These are phyloP conservation scores for Ceratobasidium sp. DNA, from an alignment of 1,284 basidiomycete species.

Conservation along the genomic window DNA sequence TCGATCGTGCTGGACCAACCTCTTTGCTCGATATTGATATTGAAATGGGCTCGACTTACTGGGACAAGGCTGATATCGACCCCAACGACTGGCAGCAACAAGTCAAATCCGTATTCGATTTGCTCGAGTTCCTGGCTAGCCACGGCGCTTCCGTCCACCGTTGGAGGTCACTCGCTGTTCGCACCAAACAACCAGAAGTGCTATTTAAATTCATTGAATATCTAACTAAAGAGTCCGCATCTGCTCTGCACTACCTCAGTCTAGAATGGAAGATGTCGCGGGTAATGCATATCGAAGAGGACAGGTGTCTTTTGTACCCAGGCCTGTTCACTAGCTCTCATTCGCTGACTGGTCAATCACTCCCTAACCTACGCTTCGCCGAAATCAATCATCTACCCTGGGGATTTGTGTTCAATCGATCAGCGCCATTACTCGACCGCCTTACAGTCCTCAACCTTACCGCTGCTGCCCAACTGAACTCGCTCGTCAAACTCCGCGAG, in stretches of 20 bases:
- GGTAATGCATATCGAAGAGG: neutral
- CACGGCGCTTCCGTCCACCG: neutral
- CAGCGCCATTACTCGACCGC: slow-evolving; percentile 9
- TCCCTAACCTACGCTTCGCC: neutral
- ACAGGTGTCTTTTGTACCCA: neutral
- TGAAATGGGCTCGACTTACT: neutral
- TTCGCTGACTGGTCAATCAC: neutral
- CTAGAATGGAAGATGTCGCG: slow-evolving; percentile 4
- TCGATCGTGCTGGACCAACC: neutral
- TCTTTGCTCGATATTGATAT: neutral
- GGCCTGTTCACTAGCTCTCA: neutral
- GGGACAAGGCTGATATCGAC: neutral
- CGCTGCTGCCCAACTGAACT: neutral
- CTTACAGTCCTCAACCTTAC: slow-evolving; percentile 11
- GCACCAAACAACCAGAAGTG: neutral
- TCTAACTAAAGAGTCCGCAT: neutral
- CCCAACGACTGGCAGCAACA: neutral
- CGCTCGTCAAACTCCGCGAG: neutral
- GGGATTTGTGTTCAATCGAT: neutral
- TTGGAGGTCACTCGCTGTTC: neutral
- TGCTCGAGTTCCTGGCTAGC: neutral
- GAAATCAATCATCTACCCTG: slow-evolving; percentile 1
- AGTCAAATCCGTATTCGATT: neutral
- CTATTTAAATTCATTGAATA: neutral
- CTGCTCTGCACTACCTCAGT: slow-evolving; percentile 2